Base-by-base conservation (phyloP, 1,284 basidiomycete species). In the Hypsizygus ulmarius region DNA sequence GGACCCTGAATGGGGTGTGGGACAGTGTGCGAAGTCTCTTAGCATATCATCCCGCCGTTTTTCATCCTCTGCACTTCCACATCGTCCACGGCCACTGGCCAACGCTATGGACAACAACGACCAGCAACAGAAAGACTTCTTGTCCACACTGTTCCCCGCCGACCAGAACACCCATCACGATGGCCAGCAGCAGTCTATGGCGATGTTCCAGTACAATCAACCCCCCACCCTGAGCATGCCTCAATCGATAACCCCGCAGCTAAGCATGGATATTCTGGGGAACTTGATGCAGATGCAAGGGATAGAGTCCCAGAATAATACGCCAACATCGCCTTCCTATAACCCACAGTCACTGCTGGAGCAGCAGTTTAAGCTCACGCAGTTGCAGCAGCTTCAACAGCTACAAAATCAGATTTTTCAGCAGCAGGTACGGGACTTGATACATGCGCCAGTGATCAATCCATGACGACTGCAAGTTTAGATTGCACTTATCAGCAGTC, bases 391-490 rank as follows among this genome's bases (percentile, higher is more conserved):
- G 60, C 69, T 90, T 3, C 86, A 87, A 58, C 83, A 88, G 59
- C 70, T 90, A 1, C 88, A 90, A 60, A 82, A 81, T 48, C 85
- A 90, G 71, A 88, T 91, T 50, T 85, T 91, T 49, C 88, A 90
- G 58, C 88, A 90, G 61, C 88, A 90, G 81, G 88, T 84, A 56
- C 46, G 73, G 14, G 32, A 32, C 44, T 28, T 15, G 35, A 15
- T 9, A 16, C 14, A 11, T 37, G 14, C 3, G 35, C 6, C 8
- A 11, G 35, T 19, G 35, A 16, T 6, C 9, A 10, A 9, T 16
- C 3, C 35, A 14, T 37, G 15, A 39, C 5, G 29, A 14, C 19
- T 29, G 39, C 25, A 32, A 39, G 33, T 40, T 30, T 57, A 90
- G 87, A 83, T 90, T 57, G 84, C 87, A 25, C 75, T 89, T 51